Evolutionary conservation across 1,284 basidiomycete genomes (phyloP).

Genomic region (Ganoderma boninense): DNA sequence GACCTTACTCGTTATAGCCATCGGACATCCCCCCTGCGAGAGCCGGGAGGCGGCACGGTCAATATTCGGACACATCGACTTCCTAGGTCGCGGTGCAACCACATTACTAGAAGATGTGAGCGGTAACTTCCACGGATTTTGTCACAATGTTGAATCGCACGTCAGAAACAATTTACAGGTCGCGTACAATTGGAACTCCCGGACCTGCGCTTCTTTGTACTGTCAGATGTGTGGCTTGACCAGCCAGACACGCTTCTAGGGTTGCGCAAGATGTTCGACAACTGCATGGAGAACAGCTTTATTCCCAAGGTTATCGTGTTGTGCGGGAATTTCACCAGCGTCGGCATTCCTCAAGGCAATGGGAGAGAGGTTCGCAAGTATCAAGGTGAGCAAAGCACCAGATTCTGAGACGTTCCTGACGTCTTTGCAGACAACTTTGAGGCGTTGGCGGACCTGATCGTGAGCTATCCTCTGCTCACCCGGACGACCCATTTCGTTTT

Average conservation of each 20-base stretch:
- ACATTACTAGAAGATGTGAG: slow-evolving; percentile 92
- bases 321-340: slow-evolving; percentile 95
- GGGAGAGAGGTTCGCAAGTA: slow-evolving; percentile 84
- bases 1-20: slow-evolving; percentile 88
- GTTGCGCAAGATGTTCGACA: slow-evolving; percentile 87
- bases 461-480: slow-evolving; percentile 80
- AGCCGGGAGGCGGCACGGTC: slow-evolving; percentile 85
- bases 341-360: slow-evolving; percentile 81
- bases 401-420: neutral
- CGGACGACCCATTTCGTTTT: slow-evolving; percentile 90
- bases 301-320: slow-evolving; percentile 90
- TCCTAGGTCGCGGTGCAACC: slow-evolving; percentile 91
- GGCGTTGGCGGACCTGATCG: slow-evolving; percentile 84
- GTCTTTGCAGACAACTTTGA: slow-evolving; percentile 79
- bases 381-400: slow-evolving; percentile 63
- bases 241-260: slow-evolving; percentile 84
- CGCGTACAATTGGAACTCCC: slow-evolving; percentile 73
- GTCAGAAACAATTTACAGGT: slow-evolving; percentile 63
- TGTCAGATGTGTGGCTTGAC: slow-evolving; percentile 97
- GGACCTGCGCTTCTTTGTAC: slow-evolving; percentile 90
- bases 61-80: slow-evolving; percentile 94
- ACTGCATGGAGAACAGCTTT: slow-evolving; percentile 89
- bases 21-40: slow-evolving; percentile 98
- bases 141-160: slow-evolving; percentile 5
- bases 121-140: slow-evolving; percentile 14